Conservation (phyloP, 129 eudicot genomes). For the Flaveria sonorensis region DNA sequence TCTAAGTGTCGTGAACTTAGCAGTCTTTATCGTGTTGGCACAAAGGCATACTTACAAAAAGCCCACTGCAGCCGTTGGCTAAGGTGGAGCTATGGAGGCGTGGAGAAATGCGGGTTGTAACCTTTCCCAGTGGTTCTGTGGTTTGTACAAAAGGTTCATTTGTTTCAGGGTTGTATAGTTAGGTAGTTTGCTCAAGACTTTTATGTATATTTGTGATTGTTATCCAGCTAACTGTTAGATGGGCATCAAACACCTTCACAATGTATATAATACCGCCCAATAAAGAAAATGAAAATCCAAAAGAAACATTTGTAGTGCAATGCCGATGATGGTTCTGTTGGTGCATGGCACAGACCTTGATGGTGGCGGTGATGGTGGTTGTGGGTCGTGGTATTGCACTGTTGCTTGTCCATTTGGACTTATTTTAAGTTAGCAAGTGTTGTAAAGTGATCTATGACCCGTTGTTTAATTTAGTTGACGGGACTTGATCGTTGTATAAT, state of each 20-base stretch:
- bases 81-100: neutral
- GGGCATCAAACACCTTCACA: neutral
- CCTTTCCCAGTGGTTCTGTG: neutral
- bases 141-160: neutral
- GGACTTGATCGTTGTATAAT: too few species aligned
- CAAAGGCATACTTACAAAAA: constrained; percentile 49
- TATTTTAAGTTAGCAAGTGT: too few species aligned
- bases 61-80: constrained; percentile 26
- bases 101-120: constrained; percentile 2
- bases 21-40: constrained; percentile 42
- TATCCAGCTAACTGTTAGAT: neutral
- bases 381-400: too few species aligned
- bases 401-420: too few species aligned
- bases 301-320: neutral
- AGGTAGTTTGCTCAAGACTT: neutral
- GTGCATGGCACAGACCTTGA: too few species aligned
- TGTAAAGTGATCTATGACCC: too few species aligned
- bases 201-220: neutral
- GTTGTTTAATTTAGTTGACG: too few species aligned
- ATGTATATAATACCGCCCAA: neutral
- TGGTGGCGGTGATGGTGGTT: too few species aligned
- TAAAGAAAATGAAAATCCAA: neutral
- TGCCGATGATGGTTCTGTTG: too few species aligned
- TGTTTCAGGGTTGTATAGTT: neutral
- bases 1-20: constrained; percentile 53